Base-by-base conservation (phyloP, 2,329 filamentous ascomycete species). In the Xylaria sp. region DNA sequence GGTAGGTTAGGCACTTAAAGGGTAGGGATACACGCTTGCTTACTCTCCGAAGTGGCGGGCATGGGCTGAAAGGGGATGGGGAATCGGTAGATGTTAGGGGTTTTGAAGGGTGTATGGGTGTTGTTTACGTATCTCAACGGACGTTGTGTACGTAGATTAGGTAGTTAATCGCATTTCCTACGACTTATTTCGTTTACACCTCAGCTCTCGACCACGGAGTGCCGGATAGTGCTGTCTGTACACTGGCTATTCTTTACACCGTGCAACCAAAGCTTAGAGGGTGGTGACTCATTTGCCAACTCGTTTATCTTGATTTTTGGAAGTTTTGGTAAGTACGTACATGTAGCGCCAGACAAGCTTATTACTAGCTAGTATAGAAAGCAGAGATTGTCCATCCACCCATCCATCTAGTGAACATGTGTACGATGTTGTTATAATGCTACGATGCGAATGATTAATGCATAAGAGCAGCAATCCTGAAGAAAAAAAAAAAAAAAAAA, bases 301-400 rank as follows among this genome's bases (percentile, higher is more conserved):
- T 55, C 13, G 18, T 52, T 60, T 28, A 13, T 51, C 39, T 64
- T 39, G 36, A 36, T 39, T 52, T 46, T 13, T 41, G 51, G 52
- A 68, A 28, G 33, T 33, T 43, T 25, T 31, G 48, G 18, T 62
- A 69, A 23, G 52, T 69, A 59, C 63, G 46, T 48, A 59, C 28
- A 67, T 62, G 43, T 66, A 64, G 33, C 20, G n/a, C 12, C 13
- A 48, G 52, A 31, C 10, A 20, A 23, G 18, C 15, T 7, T n/a
- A n/a, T 12, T 62, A 54, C n/a, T 52, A 54, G 61, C 61, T 31
- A 49, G 13, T 36, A 18, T 49, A 57, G 28, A 66, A 68, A 65
- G 57, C 57, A 68, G 66, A 66, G 57, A 68, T 52, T 48, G 51
- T 51, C 20, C 54, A 46, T 51, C 48, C 46, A 54, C n/a, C 55